Percentiles rank a stretch among this genome's conserved stretches.
These are phyloP conservation scores for Amanita inopinata DNA, from an alignment of 768 basidiomycete species.

Conservation along the genomic window DNA sequence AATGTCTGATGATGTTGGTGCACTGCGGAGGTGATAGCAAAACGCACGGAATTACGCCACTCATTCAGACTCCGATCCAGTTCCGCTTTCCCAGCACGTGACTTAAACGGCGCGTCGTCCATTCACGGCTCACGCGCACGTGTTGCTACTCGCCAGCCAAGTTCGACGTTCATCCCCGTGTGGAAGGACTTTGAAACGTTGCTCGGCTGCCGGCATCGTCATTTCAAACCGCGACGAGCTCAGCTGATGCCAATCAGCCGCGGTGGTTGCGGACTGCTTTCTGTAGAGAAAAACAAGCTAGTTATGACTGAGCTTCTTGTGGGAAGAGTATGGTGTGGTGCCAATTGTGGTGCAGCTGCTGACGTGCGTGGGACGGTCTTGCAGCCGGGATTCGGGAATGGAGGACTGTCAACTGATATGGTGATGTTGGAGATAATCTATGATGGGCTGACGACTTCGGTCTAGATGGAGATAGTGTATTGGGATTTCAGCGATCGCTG, in stretches of 20 bases:
- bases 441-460: slow-evolving; percentile 3
- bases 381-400: too few species aligned
- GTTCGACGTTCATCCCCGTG: too few species aligned
- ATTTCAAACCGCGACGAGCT: too few species aligned
- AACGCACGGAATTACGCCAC: not conserved
- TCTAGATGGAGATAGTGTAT: not conserved
- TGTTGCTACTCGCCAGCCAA: not conserved
- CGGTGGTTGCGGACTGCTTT: too few species aligned
- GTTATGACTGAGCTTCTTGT: not conserved
- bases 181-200: too few species aligned
- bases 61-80: slow-evolving; percentile 5
- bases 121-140: not conserved
- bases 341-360: not conserved
- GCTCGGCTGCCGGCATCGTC: too few species aligned
- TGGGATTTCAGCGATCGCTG: too few species aligned
- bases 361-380: too few species aligned
- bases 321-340: not conserved
- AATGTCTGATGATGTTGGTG: not conserved
- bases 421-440: too few species aligned
- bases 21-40: not conserved
- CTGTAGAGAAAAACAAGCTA: too few species aligned
- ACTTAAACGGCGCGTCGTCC: not conserved
- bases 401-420: too few species aligned
- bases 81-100: slow-evolving; percentile 4
- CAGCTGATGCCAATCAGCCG: too few species aligned